Evolutionary conservation across 2,329 filamentous ascomycete species (phyloP), one percentile per base, ranked within the genome.

Genomic region (Penicillium sp.): DNA sequence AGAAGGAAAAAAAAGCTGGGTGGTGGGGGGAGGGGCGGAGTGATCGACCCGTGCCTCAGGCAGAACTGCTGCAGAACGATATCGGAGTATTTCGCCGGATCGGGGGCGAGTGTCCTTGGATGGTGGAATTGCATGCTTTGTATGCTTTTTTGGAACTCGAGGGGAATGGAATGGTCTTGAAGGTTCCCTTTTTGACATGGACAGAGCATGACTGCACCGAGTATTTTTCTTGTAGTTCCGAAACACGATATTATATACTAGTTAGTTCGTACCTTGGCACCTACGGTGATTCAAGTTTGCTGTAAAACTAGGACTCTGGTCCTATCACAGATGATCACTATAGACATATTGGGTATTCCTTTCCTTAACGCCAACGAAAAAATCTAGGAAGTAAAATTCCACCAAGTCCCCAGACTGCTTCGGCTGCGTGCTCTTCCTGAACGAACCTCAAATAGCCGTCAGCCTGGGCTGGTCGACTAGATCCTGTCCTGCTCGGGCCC

Each of bases 401-500:
- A 18, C 16, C 18, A 23, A 9, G 2, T 16, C 21, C 21, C 42
- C 16, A 7, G 16, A 9, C 24, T 44, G 28, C 26, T 31, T 44
- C 42, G 28, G 28, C 16, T 21, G 23, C 10, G n/a, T 45, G 13
- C 44, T 9, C 33, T 33, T 40, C 24, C 23, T 13, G 19, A 49
- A 6, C 16, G 19, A 49, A 6, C 21, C 36, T 51, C 50, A 51
- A 23, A 11, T 16, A 26, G 36, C 13, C 11, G 42, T 26, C 21
- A 44, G 40, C 24, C 59, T 54, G 14, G 34, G 46, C 26, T 49
- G 44, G 21, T 48, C 45, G 23, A 34, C 48, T 31, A 40, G 34
- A 14, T 40, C 18, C 28, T 44, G 48, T 16, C 40, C 52, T 46
- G 71, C 71, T 52, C 72, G 72, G 29, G 48, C 61, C 10, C 74